Evolutionary conservation across 2,329 filamentous ascomycete genomes (phyloP).

Genomic region (Pseudocercospora macadamiae): DNA sequence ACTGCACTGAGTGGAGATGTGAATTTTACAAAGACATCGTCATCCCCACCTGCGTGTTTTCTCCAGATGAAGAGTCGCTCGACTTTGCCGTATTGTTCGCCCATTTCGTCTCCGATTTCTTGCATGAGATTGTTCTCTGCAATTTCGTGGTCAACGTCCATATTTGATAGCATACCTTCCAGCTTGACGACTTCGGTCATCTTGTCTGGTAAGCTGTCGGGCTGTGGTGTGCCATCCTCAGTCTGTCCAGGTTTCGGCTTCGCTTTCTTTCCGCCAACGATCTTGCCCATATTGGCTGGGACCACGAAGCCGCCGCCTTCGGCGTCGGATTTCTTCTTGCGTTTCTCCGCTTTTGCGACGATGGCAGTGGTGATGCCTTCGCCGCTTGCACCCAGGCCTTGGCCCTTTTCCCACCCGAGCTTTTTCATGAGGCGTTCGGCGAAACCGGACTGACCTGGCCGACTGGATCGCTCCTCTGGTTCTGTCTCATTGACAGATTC

Average conservation of each 20-base stretch:
- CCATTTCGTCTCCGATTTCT: slow-evolving; percentile 94
- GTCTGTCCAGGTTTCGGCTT: slow-evolving; percentile 30
- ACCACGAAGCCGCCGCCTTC: slow-evolving; percentile 78
- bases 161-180: slow-evolving; percentile 80
- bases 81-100: slow-evolving; percentile 63
- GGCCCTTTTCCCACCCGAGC: slow-evolving; percentile 88
- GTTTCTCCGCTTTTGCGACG: slow-evolving; percentile 81
- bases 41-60: slow-evolving; percentile 44
- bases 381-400: slow-evolving; percentile 79
- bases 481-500: slow-evolving; percentile 48
- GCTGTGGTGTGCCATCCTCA: slow-evolving; percentile 35
- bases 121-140: slow-evolving; percentile 73
- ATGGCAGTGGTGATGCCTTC: slow-evolving; percentile 85
- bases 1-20: slow-evolving; percentile 82
- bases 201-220: slow-evolving; percentile 44
- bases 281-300: slow-evolving; percentile 70
- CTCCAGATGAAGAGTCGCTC: slow-evolving; percentile 59
- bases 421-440: slow-evolving; percentile 88
- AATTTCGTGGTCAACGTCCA: slow-evolving; percentile 80
- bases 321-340: slow-evolving; percentile 75
- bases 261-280: slow-evolving; percentile 74
- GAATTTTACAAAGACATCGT: slow-evolving; percentile 87
- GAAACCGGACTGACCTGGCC: slow-evolving; percentile 81
- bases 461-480: slow-evolving; percentile 56
- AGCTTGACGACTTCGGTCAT: slow-evolving; percentile 85